Base-by-base conservation (phyloP, 2,329 filamentous ascomycete genomes). In the Ramichloridium luteum region DNA sequence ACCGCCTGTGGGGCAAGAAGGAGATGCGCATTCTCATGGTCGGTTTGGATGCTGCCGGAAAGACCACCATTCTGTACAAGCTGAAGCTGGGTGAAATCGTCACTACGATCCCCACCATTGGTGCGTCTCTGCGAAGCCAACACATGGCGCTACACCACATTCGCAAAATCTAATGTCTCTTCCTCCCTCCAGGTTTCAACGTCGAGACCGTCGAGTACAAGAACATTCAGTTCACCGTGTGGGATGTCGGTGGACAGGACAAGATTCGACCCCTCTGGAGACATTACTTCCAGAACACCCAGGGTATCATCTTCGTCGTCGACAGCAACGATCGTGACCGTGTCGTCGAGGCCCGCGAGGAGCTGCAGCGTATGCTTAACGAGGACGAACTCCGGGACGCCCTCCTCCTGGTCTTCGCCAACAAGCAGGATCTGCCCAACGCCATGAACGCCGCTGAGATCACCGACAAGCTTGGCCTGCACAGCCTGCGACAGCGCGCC, bases 371-470 rank as follows among this genome's bases (percentile, higher is more conserved):
- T 55, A 96, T 96, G 63, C 84, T 96, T 64, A 90, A 93, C 61
- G 90, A 96, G 59, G 78, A 88, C 44, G 90, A 98, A 70, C 88
- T 96, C 76, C 86, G 90, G 65, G 88, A 96, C 55, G 86, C 85
- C 40, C 68, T 96, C 49, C 67, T 98, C 48, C 65, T 96, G 39
- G 88, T 98, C 25, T 96, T 98, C 59, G 90, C 90, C 54, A 98
- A 98, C 70, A 98, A 98, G 74, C 90, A 96, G 65, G 90, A 98
- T 74, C 67, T 96, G 48, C 68, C 72, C 37, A 96, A 96, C 60
- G 90, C 90, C 65, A 96, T 96, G 90, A 94, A 93, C 68, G 88
- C 90, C 56, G 88, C 90, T 58, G 90, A 98, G 72, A 96, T 98
- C 65, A 98, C 90, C 64, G 88, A 98, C 71, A 94, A 96, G 78